A percentile compares a stretch with the other conserved stretches of the same genome.
Conservation (phyloP, 306 rosid genomes). For the Morella rubra region DNA sequence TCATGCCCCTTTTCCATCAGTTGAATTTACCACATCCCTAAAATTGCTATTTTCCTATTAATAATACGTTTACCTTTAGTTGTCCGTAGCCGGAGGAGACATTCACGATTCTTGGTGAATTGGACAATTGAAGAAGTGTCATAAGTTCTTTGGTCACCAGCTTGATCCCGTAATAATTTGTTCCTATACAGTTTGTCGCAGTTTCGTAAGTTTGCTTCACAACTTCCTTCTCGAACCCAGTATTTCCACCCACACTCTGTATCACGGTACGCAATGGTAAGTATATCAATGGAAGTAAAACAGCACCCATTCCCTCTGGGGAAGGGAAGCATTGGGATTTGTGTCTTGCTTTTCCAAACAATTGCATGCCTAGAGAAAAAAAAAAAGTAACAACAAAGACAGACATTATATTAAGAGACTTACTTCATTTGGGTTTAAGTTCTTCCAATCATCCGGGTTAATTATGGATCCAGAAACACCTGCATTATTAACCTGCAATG, state of each 20-base stretch:
- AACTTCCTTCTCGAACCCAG: too few species aligned
- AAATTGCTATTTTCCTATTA: too few species aligned
- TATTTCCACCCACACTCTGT: not conserved
- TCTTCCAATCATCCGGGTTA: not conserved
- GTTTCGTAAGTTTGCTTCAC: not conserved
- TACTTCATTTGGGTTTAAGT: not conserved
- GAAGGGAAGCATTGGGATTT: not conserved
- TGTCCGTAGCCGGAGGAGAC: not conserved
- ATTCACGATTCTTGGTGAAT: not conserved
- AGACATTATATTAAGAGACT: not conserved
- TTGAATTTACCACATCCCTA: too few species aligned
- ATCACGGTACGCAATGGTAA: not conserved
- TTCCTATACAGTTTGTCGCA: not conserved
- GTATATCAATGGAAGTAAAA: too few species aligned
- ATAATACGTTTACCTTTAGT: not conserved
- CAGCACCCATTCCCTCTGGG: too few species aligned
- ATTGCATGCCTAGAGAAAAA: not conserved
- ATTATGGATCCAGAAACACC: not conserved
- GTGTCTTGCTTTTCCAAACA: not conserved
- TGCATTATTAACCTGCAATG: not conserved
- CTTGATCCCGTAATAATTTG: slow-evolving; percentile 7
- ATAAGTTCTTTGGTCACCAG: not conserved
- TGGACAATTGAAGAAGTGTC: slow-evolving; percentile 4
- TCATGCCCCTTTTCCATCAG: too few species aligned
- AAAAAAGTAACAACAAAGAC: not conserved